Conservation (phyloP, 2,329 filamentous ascomycete species). For the Hypomyces rosellus region DNA sequence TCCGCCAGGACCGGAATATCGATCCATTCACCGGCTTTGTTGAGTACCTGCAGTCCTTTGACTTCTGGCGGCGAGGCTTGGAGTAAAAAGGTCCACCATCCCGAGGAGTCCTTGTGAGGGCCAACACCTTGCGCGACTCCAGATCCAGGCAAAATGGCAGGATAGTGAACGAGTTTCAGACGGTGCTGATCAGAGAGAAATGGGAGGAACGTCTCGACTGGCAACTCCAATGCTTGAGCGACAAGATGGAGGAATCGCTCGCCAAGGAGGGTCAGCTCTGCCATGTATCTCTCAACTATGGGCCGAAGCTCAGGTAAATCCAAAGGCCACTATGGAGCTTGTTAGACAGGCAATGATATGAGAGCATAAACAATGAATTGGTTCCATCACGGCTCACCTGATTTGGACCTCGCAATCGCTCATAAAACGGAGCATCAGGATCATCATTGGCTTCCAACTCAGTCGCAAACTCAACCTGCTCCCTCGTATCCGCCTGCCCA, state of each 20-base stretch:
- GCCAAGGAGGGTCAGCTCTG: slow-evolving; percentile 43
- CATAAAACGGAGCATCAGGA: slow-evolving; percentile 30
- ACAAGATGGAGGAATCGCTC: slow-evolving; percentile 50
- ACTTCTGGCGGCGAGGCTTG: slow-evolving; percentile 49
- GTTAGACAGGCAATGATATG: no score
- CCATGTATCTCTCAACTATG: slow-evolving; percentile 43
- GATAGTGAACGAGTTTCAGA: slow-evolving; percentile 52
- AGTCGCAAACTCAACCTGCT: slow-evolving; percentile 56
- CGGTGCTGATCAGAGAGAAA: slow-evolving; percentile 53
- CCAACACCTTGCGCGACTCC: slow-evolving; percentile 46
- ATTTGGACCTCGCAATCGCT: slow-evolving; percentile 41
- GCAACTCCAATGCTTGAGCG: slow-evolving; percentile 47
- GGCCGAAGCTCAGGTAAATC: slow-evolving; percentile 27
- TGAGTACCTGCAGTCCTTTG: slow-evolving; percentile 45
- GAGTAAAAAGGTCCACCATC: slow-evolving; percentile 59
- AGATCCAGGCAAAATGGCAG: slow-evolving; percentile 18
- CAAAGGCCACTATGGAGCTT: slow-evolving; percentile 34
- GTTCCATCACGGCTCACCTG: slow-evolving; percentile 29
- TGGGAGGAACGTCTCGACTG: slow-evolving; percentile 40
- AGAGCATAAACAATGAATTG: neutral
- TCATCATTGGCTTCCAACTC: slow-evolving; percentile 38
- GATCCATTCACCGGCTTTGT: slow-evolving; percentile 42
- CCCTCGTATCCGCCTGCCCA: slow-evolving; percentile 43
- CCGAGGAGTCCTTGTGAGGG: slow-evolving; percentile 56
- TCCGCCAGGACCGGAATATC: slow-evolving; percentile 40